Conservation (phyloP, 2,329 filamentous ascomycete genomes). For the Pleurostoma richardsiae region DNA sequence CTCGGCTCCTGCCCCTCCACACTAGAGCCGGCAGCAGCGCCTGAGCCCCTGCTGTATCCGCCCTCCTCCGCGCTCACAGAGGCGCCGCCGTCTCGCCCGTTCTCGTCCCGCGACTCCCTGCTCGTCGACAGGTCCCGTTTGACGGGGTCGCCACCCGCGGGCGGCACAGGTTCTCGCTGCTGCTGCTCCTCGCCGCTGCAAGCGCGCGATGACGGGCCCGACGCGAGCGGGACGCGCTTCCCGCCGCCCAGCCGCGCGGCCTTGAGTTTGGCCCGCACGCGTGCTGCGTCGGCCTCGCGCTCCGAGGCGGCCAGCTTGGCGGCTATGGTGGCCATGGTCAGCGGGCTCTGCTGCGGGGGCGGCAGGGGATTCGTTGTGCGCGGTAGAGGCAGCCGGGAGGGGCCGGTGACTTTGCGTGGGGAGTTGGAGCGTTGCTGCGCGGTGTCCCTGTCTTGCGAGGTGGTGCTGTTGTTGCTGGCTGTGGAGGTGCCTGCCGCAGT, state of each 20-base stretch:
- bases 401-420: constrained; percentile 14
- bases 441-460: constrained; percentile 11
- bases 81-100: constrained; percentile 1
- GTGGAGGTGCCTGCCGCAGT: background rate
- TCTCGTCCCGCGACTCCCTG: constrained; percentile 4
- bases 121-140: constrained; percentile 6
- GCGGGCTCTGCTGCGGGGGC: constrained; percentile 45
- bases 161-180: background rate
- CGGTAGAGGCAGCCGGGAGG: constrained; percentile 26
- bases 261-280: constrained; percentile 57
- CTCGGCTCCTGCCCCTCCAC: background rate
- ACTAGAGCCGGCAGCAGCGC: background rate
- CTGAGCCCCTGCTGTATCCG: background rate
- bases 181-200: background rate
- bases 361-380: constrained; percentile 23
- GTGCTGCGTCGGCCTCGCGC: constrained; percentile 57
- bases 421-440: constrained; percentile 12
- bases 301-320: constrained; percentile 61
- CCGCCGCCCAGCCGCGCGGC: constrained; percentile 35
- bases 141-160: constrained; percentile 2
- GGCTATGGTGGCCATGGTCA: constrained; percentile 57
- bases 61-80: background rate
- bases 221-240: constrained; percentile 20
- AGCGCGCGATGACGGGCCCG: background rate
- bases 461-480: constrained; percentile 4